phyloP scores from a whole-genome alignment of 2,329 filamentous ascomycete genomes.

The Ascochyta rabiei region DNA sequence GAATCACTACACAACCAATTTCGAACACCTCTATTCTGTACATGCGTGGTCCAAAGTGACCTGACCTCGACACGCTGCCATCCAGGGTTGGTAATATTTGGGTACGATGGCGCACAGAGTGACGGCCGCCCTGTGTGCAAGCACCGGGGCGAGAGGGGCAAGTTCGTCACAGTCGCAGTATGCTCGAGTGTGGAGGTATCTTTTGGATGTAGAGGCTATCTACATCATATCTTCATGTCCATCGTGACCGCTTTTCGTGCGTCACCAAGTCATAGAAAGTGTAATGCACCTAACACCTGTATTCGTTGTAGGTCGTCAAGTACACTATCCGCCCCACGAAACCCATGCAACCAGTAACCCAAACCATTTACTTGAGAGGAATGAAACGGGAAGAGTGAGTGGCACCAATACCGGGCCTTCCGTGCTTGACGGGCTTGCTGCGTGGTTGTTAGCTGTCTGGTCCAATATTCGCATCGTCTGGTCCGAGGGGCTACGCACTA shows the following conservation, averaged over 20 bases:
- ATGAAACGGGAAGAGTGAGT: conserved; percentile 99
- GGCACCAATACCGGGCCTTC: conserved; percentile 99
- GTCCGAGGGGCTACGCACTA: conserved; percentile 71
- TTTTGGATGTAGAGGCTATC: conserved; percentile 39
- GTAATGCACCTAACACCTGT: conserved; percentile 48
- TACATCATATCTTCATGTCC: conserved; percentile 40
- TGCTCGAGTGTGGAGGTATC: conserved; percentile 32
- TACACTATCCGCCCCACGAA: conserved; percentile 47
- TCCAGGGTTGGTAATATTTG: neutral
- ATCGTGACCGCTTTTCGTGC: conserved; percentile 36
- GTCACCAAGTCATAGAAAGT: conserved; percentile 39
- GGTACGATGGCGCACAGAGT: neutral
- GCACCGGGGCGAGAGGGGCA: neutral
- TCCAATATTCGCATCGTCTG: neutral
- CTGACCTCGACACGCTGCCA: neutral
- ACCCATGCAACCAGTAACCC: conserved; percentile 50
- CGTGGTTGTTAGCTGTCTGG: conserved; percentile 50
- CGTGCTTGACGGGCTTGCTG: conserved; percentile 99
- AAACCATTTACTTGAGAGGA: conserved; percentile 85
- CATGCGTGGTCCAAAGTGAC: neutral
- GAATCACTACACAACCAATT: neutral
- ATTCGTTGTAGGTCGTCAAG: conserved; percentile 49
- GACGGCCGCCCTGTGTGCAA: neutral
- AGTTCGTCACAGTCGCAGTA: conserved; percentile 2
- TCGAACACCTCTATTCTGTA: too few relatives aligned